phyloP scores from a whole-genome alignment of 148 eudicot genomes.

The Rhododendron williamsianum region DNA sequence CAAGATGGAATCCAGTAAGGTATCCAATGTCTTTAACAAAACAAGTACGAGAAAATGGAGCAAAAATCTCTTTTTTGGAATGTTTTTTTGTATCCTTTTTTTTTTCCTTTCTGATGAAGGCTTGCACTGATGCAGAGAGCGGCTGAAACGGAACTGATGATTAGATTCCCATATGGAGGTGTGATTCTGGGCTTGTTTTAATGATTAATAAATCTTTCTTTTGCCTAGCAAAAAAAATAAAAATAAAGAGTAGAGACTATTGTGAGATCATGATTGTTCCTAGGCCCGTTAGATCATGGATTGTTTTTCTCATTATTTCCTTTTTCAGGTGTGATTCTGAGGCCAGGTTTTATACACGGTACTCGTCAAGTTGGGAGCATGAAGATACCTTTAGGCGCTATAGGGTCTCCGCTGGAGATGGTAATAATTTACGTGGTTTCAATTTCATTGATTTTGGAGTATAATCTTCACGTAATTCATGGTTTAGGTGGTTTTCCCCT shows the following conservation, averaged over 20 bases:
- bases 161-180: slow-evolving; percentile 69
- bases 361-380: slow-evolving; percentile 59
- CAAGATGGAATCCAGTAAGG: not conserved
- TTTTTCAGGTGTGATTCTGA: slow-evolving; percentile 50
- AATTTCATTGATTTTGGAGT: not conserved
- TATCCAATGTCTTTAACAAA: not conserved
- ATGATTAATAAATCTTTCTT: too few species aligned
- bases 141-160: slow-evolving; percentile 60
- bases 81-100: not conserved
- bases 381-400: slow-evolving; percentile 58
- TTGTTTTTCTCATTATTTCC: not conserved
- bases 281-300: not conserved
- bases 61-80: not conserved
- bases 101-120: not conserved
- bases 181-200: not conserved
- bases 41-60: not conserved
- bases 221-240: too few species aligned
- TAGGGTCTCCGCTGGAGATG: slow-evolving; percentile 62
- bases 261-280: not conserved
- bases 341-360: slow-evolving; percentile 68
- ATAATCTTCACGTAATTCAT: not conserved
- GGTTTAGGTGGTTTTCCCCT: not conserved
- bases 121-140: slow-evolving; percentile 39
- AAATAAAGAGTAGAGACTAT: not conserved
- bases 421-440: slow-evolving; percentile 17